Conservation (phyloP, 75 land plant species). For the Selaginella moellendorffii region DNA sequence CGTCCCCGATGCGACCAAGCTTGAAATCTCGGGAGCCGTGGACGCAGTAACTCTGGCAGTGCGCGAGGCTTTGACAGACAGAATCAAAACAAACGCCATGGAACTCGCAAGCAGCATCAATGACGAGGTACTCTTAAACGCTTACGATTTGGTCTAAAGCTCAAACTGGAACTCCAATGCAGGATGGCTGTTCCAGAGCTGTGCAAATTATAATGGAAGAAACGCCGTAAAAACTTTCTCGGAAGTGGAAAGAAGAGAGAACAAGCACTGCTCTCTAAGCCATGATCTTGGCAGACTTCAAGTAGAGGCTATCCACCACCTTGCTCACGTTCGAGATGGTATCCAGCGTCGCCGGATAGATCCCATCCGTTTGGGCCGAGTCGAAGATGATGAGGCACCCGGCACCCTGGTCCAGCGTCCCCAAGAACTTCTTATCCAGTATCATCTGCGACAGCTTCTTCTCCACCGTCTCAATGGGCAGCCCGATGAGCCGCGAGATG, state of each 20-base stretch:
- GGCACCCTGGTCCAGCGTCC: slow-evolving; percentile 73
- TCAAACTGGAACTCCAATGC: too few relatives aligned
- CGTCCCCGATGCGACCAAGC: slow-evolving; percentile 33
- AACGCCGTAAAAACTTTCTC: too few relatives aligned
- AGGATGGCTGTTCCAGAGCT: too few relatives aligned
- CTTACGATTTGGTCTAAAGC: too few relatives aligned
- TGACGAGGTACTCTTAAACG: too few relatives aligned
- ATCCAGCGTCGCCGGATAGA: slow-evolving; percentile 57
- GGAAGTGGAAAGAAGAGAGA: too few relatives aligned
- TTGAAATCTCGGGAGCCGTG: slow-evolving; percentile 30
- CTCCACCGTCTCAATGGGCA: slow-evolving; percentile 47
- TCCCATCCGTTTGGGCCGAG: slow-evolving; percentile 54
- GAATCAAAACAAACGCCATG: slow-evolving; percentile 43
- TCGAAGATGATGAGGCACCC: slow-evolving; percentile 72
- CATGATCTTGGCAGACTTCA: slow-evolving; percentile 63
- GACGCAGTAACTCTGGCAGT: slow-evolving; percentile 33
- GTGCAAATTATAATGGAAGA: too few relatives aligned
- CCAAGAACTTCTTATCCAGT: slow-evolving; percentile 67
- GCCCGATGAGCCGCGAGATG: slow-evolving; percentile 43
- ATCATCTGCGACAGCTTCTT: slow-evolving; percentile 78
- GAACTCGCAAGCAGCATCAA: too few relatives aligned
- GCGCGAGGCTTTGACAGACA: slow-evolving; percentile 29
- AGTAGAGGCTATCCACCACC: slow-evolving; percentile 70
- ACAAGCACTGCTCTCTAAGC: slow-evolving; percentile 23
- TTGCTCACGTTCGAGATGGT: slow-evolving; percentile 66